Evolutionary conservation across 2,329 filamentous ascomycete genomes (phyloP), one percentile per base, ranked within the genome.

Genomic region (Claviceps sp.): DNA sequence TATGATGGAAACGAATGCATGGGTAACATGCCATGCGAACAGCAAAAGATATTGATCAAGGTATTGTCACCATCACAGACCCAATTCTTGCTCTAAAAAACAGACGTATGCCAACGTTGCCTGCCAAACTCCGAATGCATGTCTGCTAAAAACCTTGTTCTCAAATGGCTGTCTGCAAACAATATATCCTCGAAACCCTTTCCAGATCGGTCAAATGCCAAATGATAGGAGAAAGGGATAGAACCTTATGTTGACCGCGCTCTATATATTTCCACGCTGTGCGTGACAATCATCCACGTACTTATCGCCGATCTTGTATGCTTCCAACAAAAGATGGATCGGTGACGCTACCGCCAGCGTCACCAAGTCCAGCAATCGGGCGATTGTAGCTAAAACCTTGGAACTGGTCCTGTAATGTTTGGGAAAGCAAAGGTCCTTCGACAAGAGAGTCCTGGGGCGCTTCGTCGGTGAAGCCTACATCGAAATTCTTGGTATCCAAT

Each of bases 351-450:
- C 93, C 91, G 58, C 93, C 91, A 37, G 85, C 93, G 69, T 97
- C 91, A 44, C 89, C 89, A 39, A 96, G 78, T 50, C 91, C 91
- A 53, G 90, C 89, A 59, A 97, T 90, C 19, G 91, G 93, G 55
- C 93, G 82, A 72, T 96, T 97, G 76, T 97, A 97, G 57, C 87
- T 95, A 84, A 94, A 98, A 54, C 93, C 93, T 41, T 84, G 81
- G 66, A 98, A 98, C 64, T 95, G 90, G 68, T 95, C 82, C 71
- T 98, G 93, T 83, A 91, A 89, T 22, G 90, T 96, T 69, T 93
- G 82, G n/a, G 89, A 95, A 41, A 98, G 78, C 64, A 89, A 77
- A 0, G 89, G 87, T 0, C 89, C 91, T 30, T 97, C 93, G 19
- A 97, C 93, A 60, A 85, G 93, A 2, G 89, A 95, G 68, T 98